A percentile compares a stretch with the other conserved stretches of the same genome.
These are phyloP conservation scores for Ceratocystis cacaofunesta DNA, from an alignment of 2,329 filamentous ascomycete genomes.

Conservation along the genomic window DNA sequence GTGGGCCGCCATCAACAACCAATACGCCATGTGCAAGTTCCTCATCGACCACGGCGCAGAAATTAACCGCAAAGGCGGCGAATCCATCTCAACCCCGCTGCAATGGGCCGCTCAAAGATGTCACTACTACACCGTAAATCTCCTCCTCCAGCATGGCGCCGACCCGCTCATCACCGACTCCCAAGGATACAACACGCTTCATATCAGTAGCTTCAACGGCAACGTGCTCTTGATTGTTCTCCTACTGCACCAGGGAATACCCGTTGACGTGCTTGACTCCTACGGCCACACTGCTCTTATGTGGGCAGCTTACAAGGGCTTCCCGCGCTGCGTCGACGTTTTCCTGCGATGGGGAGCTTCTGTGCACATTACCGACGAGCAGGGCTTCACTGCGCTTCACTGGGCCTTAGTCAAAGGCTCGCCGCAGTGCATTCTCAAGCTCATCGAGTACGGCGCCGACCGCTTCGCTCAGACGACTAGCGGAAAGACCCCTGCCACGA, in stretches of 20 bases:
- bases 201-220: slow-evolving; percentile 92
- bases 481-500: slow-evolving; percentile 77
- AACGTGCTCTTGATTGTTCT: slow-evolving; percentile 82
- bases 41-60: slow-evolving; percentile 72
- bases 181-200: slow-evolving; percentile 94
- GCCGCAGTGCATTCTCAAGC: slow-evolving; percentile 74
- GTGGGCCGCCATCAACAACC: slow-evolving; percentile 99
- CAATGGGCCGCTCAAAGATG: slow-evolving; percentile 96
- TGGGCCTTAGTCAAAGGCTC: slow-evolving; percentile 95
- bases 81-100: slow-evolving; percentile 81
- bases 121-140: slow-evolving; percentile 90
- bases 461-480: slow-evolving; percentile 78
- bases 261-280: slow-evolving; percentile 76
- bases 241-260: slow-evolving; percentile 86
- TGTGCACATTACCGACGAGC: slow-evolving; percentile 77
- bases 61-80: slow-evolving; percentile 88
- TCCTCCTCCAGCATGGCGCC: slow-evolving; percentile 79
- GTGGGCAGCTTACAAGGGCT: slow-evolving; percentile 99
- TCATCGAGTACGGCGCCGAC: slow-evolving; percentile 91
- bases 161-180: slow-evolving; percentile 85
- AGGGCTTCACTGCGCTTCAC: slow-evolving; percentile 86
- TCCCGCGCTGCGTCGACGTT: slow-evolving; percentile 77
- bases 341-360: slow-evolving; percentile 91
- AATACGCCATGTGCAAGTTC: slow-evolving; percentile 93
- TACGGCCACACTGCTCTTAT: slow-evolving; percentile 90